phyloP scores from a whole-genome alignment of 306 rosid genomes.

The Ormosia semicastrata region DNA sequence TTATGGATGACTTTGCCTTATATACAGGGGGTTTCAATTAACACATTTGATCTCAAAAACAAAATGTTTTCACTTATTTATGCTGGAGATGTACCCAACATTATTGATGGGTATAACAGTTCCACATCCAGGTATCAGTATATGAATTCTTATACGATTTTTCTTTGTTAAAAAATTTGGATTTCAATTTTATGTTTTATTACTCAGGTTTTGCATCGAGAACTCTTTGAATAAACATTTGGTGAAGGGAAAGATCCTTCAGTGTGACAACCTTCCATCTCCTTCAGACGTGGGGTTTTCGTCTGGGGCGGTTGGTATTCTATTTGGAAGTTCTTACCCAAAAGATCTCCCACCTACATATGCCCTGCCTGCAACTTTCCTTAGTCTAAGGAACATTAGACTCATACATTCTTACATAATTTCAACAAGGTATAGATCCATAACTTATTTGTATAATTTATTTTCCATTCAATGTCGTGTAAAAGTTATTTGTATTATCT shows the following conservation, averaged over 20 bases:
- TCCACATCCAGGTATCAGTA: conserved; percentile 35
- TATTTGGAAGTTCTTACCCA: not conserved
- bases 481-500: too few relatives aligned
- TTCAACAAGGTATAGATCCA: conserved; percentile 17
- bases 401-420: conserved; percentile 16
- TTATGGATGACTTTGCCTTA: not conserved
- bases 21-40: conserved; percentile 48
- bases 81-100: conserved; percentile 49
- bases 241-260: conserved; percentile 50
- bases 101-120: not conserved
- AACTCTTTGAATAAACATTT: conserved; percentile 23
- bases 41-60: conserved; percentile 37
- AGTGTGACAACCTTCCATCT: conserved; percentile 6
- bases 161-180: not conserved
- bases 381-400: not conserved
- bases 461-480: not conserved
- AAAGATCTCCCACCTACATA: not conserved
- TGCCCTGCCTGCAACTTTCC: conserved; percentile 36
- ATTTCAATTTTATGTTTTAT: not conserved
- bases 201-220: not conserved
- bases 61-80: conserved; percentile 38
- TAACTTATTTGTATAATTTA: not conserved
- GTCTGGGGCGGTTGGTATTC: conserved; percentile 35
- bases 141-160: not conserved
- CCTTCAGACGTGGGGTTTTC: not conserved